Percentiles rank a stretch among this genome's conserved stretches.
phyloP scores from a whole-genome alignment of 768 basidiomycete species.

The Neoboletus brunneissimus region DNA sequence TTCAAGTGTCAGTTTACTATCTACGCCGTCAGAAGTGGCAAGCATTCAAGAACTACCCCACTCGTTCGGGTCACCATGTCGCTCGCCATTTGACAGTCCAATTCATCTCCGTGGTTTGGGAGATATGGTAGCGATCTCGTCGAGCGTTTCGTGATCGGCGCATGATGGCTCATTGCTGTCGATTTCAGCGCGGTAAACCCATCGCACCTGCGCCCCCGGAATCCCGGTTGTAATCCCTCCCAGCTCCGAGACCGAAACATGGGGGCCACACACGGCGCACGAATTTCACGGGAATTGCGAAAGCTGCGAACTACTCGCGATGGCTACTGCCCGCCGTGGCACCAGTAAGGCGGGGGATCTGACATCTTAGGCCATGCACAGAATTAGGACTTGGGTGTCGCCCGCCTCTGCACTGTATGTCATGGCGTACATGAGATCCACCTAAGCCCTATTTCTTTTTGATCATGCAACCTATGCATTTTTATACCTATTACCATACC shows the following conservation, averaged over 20 bases:
- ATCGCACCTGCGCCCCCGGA: no score
- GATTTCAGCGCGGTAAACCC: neutral
- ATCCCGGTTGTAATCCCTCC: neutral
- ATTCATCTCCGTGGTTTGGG: neutral
- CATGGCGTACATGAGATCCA: no score
- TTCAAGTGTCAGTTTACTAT: neutral
- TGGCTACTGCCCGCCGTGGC: neutral
- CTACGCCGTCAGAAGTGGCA: conserved; percentile 1
- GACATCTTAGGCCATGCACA: no score
- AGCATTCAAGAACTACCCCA: neutral
- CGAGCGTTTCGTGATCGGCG: neutral
- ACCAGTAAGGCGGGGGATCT: no score
- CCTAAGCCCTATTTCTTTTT: neutral
- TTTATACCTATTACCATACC: neutral
- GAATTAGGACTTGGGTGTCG: neutral
- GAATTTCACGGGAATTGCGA: neutral
- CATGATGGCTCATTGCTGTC: neutral
- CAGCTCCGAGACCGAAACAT: neutral
- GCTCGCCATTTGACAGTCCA: neutral
- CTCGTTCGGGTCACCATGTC: neutral
- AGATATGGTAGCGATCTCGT: neutral
- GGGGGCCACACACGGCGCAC: neutral
- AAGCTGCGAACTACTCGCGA: neutral
- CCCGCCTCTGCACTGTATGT: neutral
- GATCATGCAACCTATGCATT: neutral